Percentiles rank a stretch among this genome's conserved stretches.
Conservation (phyloP, 202 grass and related monocot genomes). For the Zoysia matrella region DNA sequence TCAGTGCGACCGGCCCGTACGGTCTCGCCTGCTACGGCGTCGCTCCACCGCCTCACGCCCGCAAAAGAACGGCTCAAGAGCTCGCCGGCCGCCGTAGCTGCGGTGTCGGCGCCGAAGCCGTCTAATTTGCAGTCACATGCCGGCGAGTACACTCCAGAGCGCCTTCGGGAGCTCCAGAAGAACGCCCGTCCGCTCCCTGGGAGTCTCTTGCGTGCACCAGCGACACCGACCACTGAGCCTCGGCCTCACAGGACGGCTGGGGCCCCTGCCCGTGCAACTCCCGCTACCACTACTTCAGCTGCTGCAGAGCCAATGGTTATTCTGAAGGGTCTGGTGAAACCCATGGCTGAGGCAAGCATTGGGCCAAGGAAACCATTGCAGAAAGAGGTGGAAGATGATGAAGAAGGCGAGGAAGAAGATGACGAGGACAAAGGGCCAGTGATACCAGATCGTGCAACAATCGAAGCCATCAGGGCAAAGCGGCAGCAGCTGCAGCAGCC, state of each 20-base stretch:
- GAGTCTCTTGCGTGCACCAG: constrained; percentile 59
- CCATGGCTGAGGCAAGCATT: constrained; percentile 50
- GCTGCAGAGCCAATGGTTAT: constrained; percentile 58
- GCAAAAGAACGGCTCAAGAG: constrained; percentile 56
- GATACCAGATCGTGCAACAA: constrained; percentile 84
- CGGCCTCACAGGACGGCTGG: constrained; percentile 31
- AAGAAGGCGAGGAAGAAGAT: constrained; percentile 48
- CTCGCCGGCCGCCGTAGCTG: constrained; percentile 23
- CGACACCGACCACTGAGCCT: constrained; percentile 11
- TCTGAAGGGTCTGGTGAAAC: constrained; percentile 87
- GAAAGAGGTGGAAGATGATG: constrained; percentile 35
- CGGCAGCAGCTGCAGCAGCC: constrained; percentile 85
- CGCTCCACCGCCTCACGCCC: constrained; percentile 66
- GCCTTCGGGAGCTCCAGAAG: constrained; percentile 93
- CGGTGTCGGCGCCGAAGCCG: constrained; percentile 48
- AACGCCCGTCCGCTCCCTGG: constrained; percentile 79
- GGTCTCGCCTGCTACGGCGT: constrained; percentile 40
- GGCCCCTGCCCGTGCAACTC: constrained; percentile 17
- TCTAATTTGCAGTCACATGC: constrained; percentile 92
- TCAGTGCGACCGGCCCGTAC: constrained; percentile 30
- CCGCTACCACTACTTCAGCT: constrained; percentile 15
- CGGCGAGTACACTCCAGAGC: constrained; percentile 92
- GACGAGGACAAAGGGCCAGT: constrained; percentile 45
- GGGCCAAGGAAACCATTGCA: constrained; percentile 30
- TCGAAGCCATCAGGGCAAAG: constrained; percentile 85